These are phyloP conservation scores for Camellia lanceoleosa DNA, from an alignment of 148 eudicot genomes.

Conservation along the genomic window DNA sequence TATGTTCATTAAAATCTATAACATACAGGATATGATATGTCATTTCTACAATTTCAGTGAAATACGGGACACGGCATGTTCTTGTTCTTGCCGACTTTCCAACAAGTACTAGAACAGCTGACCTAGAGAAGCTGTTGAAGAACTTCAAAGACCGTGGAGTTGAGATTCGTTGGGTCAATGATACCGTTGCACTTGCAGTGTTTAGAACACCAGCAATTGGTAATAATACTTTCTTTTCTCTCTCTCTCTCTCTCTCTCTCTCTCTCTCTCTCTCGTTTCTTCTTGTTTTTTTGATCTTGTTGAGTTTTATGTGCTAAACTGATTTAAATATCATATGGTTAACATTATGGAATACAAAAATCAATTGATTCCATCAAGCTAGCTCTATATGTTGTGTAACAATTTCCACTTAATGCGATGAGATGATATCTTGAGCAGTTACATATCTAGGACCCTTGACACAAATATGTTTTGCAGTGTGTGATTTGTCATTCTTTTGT, in stretches of 20 bases:
- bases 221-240: constrained; percentile 22
- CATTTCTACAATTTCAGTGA: constrained; percentile 31
- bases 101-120: constrained; percentile 65
- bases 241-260: too few species aligned
- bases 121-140: constrained; percentile 67
- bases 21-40: constrained; percentile 6
- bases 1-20: not conserved
- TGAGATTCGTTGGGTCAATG: constrained; percentile 82
- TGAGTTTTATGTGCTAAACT: not conserved
- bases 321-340: not conserved
- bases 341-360: not conserved
- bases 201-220: constrained; percentile 69
- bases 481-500: not conserved
- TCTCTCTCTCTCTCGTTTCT: too few species aligned
- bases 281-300: not conserved
- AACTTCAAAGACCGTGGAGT: constrained; percentile 58
- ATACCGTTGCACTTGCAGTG: constrained; percentile 79
- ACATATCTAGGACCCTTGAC: not conserved
- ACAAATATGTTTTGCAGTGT: not conserved
- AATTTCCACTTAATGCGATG: not conserved
- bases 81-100: constrained; percentile 78
- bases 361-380: not conserved
- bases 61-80: constrained; percentile 71
- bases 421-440: constrained; percentile 17
- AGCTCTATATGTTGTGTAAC: constrained; percentile 2